Conservation (phyloP, 768 basidiomycete species). For the Amanita fuliginea region DNA sequence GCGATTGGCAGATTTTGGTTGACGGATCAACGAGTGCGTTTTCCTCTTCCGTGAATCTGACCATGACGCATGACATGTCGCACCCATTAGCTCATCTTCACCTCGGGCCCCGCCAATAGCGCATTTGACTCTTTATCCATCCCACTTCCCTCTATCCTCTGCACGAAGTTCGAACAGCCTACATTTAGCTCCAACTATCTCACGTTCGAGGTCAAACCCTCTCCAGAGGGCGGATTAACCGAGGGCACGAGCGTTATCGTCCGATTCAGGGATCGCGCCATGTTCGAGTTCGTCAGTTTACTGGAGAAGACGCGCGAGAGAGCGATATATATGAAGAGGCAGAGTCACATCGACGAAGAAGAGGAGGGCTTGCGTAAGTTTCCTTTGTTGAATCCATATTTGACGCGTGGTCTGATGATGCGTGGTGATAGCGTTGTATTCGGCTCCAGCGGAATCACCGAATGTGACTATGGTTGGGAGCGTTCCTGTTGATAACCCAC, state of each 20-base stretch:
- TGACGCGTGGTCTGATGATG: slow-evolving; percentile 1
- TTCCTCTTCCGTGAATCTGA: too few species aligned
- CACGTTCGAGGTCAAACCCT: slow-evolving; percentile 53
- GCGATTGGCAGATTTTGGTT: slow-evolving; percentile 48
- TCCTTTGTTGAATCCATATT: neutral
- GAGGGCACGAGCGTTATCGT: slow-evolving; percentile 57
- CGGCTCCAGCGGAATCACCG: slow-evolving; percentile 29
- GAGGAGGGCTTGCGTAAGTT: slow-evolving; percentile 55
- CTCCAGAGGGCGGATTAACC: slow-evolving; percentile 54
- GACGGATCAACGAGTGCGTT: slow-evolving; percentile 63
- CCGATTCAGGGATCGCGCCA: slow-evolving; percentile 52
- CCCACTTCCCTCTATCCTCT: slow-evolving; percentile 53
- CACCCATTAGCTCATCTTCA: slow-evolving; percentile 63
- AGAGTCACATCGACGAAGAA: slow-evolving; percentile 45
- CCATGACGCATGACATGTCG: too few species aligned
- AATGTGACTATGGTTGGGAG: slow-evolving; percentile 27
- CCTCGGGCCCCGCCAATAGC: slow-evolving; percentile 20
- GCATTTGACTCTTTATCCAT: slow-evolving; percentile 40
- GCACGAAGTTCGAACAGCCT: slow-evolving; percentile 69
- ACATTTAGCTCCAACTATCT: slow-evolving; percentile 62
- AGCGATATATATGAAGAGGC: slow-evolving; percentile 65
- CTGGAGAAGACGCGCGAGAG: slow-evolving; percentile 73
- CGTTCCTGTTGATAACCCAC: slow-evolving; percentile 39
- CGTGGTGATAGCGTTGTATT: slow-evolving; percentile 29
- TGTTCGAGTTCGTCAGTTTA: slow-evolving; percentile 64